Conservation (phyloP, 345 rosid species). For the Gossypium mustelinum region DNA sequence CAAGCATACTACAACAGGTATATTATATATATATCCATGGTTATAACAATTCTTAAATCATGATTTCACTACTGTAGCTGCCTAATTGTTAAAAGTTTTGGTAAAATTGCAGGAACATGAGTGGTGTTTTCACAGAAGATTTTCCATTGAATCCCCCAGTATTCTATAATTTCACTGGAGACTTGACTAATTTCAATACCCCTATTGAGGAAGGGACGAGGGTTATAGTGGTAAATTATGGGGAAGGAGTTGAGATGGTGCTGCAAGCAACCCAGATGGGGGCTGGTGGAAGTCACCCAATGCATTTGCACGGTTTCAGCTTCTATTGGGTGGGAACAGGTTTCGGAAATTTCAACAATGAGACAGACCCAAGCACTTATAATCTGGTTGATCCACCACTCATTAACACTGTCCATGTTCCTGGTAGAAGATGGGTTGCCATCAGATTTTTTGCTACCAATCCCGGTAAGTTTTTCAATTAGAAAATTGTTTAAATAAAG, state of each 20-base stretch:
- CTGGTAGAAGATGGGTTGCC: constrained; percentile 26
- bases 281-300: constrained; percentile 29
- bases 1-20: constrained; percentile 7
- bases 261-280: constrained; percentile 23
- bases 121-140: constrained; percentile 15
- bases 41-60: neutral
- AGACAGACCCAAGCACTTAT: constrained; percentile 14
- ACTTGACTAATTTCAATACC: neutral
- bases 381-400: constrained; percentile 30
- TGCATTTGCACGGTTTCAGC: constrained; percentile 36
- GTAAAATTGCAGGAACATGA: neutral
- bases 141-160: constrained; percentile 19
- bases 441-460: constrained; percentile 24
- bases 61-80: neutral
- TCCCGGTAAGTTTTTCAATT: constrained; percentile 15
- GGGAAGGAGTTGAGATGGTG: constrained; percentile 27
- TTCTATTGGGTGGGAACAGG: constrained; percentile 31
- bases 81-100: neutral
- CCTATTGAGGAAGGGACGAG: neutral
- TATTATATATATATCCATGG: no score
- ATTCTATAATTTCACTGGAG: constrained; percentile 20
- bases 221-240: constrained; percentile 24
- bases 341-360: constrained; percentile 21
- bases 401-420: constrained; percentile 22
- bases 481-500: neutral